Percentiles rank a stretch among this genome's conserved stretches.
Conservation (phyloP, 306 rosid genomes). For the Elaeagnus macrophylla region DNA sequence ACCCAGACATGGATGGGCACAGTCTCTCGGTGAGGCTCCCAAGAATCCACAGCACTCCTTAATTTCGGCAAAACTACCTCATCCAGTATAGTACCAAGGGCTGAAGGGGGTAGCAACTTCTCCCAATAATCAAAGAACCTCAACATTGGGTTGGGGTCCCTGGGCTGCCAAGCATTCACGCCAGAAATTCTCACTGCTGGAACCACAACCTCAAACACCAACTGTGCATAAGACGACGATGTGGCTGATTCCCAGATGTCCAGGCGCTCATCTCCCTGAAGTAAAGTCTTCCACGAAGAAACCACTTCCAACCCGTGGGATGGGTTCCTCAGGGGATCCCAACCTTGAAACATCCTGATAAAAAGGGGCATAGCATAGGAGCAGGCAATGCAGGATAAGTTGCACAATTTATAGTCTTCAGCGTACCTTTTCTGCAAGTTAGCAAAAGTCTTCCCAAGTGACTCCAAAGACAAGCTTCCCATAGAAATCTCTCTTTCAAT, state of each 20-base stretch:
- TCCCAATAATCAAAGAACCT: constrained; percentile 76
- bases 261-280: constrained; percentile 49
- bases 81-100: constrained; percentile 56
- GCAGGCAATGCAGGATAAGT: constrained; percentile 80
- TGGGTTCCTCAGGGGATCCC: constrained; percentile 84
- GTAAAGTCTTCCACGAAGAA: constrained; percentile 57
- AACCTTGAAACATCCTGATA: constrained; percentile 74
- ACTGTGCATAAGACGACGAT: constrained; percentile 53
- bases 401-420: constrained; percentile 66
- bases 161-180: constrained; percentile 77
- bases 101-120: constrained; percentile 59
- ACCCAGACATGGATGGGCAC: constrained; percentile 91
- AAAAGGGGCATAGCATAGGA: constrained; percentile 73
- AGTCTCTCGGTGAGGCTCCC: constrained; percentile 92
- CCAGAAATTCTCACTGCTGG: constrained; percentile 87
- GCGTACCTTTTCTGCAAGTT: constrained; percentile 47
- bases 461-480: constrained; percentile 65
- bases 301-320: constrained; percentile 59
- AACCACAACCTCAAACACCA: constrained; percentile 78
- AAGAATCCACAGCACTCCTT: constrained; percentile 62
- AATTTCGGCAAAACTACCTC: constrained; percentile 68
- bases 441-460: constrained; percentile 49
- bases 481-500: constrained; percentile 44
- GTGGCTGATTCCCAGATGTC: constrained; percentile 65
- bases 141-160: constrained; percentile 92